phyloP scores from a whole-genome alignment of 495 filamentous ascomycete species.

The Lentithecium fluviatile region DNA sequence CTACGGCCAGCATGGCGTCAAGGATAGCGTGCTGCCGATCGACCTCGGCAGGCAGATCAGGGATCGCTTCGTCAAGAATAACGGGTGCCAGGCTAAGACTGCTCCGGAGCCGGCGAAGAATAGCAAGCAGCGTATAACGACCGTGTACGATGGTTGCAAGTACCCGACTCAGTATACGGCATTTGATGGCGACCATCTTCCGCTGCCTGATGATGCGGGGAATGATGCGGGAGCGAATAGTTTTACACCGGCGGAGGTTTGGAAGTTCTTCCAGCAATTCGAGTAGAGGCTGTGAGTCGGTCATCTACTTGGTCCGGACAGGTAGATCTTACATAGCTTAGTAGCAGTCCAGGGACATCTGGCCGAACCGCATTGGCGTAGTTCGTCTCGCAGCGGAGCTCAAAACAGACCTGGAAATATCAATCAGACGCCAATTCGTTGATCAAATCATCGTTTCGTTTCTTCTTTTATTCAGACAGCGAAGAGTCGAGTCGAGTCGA shows the following conservation, averaged over 20 bases:
- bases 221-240: constrained; percentile 25
- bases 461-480: too few species aligned
- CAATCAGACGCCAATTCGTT: too few species aligned
- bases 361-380: too few species aligned
- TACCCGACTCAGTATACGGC: constrained; percentile 39
- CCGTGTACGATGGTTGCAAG: constrained; percentile 35
- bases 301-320: too few species aligned
- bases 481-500: too few species aligned
- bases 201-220: constrained; percentile 5
- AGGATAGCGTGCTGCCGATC: constrained; percentile 46
- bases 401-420: too few species aligned
- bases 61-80: constrained; percentile 47
- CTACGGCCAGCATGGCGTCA: constrained; percentile 48
- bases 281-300: too few species aligned
- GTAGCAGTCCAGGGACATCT: too few species aligned
- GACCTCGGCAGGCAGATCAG: constrained; percentile 41
- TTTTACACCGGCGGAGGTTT: constrained; percentile 42
- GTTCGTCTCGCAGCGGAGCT: too few species aligned
- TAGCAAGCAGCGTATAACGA: constrained; percentile 39
- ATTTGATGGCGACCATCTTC: constrained; percentile 7
- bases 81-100: constrained; percentile 38
- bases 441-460: too few species aligned
- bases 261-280: constrained; percentile 43
- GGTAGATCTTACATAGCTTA: too few species aligned
- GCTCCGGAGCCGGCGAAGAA: constrained; percentile 36